Evolutionary conservation across 2,329 filamentous ascomycete genomes (phyloP), one percentile per base, ranked within the genome.

Genomic region (Pezizomycotina sp.): DNA sequence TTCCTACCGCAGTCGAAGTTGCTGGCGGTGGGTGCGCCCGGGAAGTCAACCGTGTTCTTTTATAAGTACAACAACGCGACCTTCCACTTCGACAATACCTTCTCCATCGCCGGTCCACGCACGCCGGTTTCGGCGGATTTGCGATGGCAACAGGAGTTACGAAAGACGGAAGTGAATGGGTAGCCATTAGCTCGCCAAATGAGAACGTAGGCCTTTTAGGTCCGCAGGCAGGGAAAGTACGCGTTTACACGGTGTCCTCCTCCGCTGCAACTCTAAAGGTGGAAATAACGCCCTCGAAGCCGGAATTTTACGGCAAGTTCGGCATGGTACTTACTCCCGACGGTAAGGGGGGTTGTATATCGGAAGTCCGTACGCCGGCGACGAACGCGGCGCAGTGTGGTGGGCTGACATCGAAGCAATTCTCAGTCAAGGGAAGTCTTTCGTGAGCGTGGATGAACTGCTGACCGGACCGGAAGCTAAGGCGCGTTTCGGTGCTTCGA

Each of bases 331-430:
- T 51, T 2, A 45, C 36, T n/a, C 37, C 13, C 5, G 49, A 44
- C 19, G 34, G 21, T 10, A 33, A 12, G 41, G 39, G 1, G 41
- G 41, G 4, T 19, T 46, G 8, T 48, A 45, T 39, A 42, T 50
- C 5, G 43, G 43, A 2, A 49, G 41, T 22, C 45, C 47, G 12
- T 48, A 42, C 22, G 48, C 45, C 27, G 34, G 40, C 12, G 34
- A 35, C 3, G 47, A 49, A 41, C 36, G 33, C n/a, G 47, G 49
- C 1, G 44, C 31, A 5, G 42, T 50, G 24, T 51, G 49, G 49
- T 48, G 43, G 44, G 33, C 47, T 27, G 44, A 48, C 47, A 34
- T 51, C n/a, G 42, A 40, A 10, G 38, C 25, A 4, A 27, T 48
- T 19, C 26, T 43, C 9, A 30, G 29, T 12, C 18, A 5, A 24